Base-by-base conservation (phyloP, 306 rosid genomes). In the Cucurbita moschata region DNA sequence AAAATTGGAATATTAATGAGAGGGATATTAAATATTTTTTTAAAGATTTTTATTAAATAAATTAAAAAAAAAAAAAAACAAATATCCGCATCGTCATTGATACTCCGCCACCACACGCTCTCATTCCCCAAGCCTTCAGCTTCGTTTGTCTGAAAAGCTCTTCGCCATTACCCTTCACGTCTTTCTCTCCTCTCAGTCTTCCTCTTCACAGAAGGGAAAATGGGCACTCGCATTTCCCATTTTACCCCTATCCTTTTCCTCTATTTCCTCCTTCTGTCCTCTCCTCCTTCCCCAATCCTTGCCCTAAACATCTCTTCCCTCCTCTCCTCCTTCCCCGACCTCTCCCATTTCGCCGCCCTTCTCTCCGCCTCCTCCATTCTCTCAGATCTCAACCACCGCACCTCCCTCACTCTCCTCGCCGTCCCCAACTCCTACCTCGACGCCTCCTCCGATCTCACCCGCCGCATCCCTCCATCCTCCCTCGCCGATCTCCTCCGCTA, bases 401-500 rank as follows among this genome's bases (percentile, higher is more conserved):
- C 90, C 75, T 86, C 96, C 71, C 80, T 95, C 68, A 89, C 99
- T 8, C 84, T 95, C 85, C 96, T 95, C 59, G 99, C 86, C 82
- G 96, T 95, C 79, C 97, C 99, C 0, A 95, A 95, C 69, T 6
- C 86, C 8, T 79, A 64, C 77, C 85, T 95, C 64, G 77, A 88
- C 69, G 21, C 84, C 76, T 59, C 87, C 50, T 72, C 79, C 63
- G 85, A 76, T 37, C 84, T 87, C 87, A 85, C 86, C 76, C 86
- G 73, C 82, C 91, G 76, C 55, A 84, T 89, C 78, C 68, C 96
- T 7, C 73, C 87, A 1, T 71, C 89, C 56, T 79, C 90, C 58
- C 86, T 91, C 51, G 80, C 91, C 70, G 97, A 91, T 62, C 75
- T 95, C 83, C 89, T 95, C 80, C 99, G 99, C 79, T 91, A 91